phyloP scores from a whole-genome alignment of 305 asterid genomes.

The Ruellia speciosa region DNA sequence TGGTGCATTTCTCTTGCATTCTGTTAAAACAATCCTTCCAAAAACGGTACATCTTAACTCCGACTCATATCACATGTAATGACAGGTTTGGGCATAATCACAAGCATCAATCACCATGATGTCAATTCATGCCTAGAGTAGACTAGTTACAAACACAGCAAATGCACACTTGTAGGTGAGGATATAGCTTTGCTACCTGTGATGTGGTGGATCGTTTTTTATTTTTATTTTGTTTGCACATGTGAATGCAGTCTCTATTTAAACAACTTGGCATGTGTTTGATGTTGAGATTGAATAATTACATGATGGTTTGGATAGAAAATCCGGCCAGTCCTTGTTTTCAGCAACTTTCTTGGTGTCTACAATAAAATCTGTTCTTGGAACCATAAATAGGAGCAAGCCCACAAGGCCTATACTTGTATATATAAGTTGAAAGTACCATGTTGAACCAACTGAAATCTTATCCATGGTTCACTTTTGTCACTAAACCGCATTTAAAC shows the following conservation, averaged over 20 bases:
- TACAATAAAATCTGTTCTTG: neutral
- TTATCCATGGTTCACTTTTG: neutral
- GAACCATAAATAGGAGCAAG: neutral
- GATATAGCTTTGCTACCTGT: neutral
- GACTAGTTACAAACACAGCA: too few relatives aligned
- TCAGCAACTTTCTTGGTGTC: neutral
- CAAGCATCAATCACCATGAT: too few relatives aligned
- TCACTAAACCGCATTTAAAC: neutral
- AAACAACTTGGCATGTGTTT: neutral
- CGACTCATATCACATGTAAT: neutral
- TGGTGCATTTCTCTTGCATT: neutral
- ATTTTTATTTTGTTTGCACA: too few relatives aligned
- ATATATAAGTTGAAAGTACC: neutral
- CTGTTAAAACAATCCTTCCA: neutral
- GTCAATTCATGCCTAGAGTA: too few relatives aligned
- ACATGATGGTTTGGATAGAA: neutral
- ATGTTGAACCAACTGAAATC: neutral
- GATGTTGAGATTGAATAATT: too few relatives aligned
- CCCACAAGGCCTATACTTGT: neutral
- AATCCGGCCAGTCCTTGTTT: neutral
- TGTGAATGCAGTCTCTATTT: neutral
- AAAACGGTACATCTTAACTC: neutral
- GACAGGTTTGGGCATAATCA: neutral
- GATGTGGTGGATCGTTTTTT: neutral
- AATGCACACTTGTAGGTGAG: neutral